Evolutionary conservation across 2,329 filamentous ascomycete species (phyloP).

Genomic region (Aspergillus vadensis): DNA sequence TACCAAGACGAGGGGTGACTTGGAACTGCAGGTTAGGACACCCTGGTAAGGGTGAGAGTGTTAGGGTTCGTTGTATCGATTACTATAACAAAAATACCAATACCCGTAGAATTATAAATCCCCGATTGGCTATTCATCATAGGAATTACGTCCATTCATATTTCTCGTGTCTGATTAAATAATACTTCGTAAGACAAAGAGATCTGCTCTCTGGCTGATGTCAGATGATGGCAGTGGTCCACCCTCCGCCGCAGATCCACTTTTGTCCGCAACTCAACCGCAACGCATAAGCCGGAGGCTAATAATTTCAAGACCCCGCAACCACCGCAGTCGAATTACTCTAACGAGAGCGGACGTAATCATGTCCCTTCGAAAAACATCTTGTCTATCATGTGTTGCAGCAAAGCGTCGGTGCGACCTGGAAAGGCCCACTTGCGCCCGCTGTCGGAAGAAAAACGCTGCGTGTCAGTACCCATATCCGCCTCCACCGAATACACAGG

Average conservation of each 20-base stretch:
- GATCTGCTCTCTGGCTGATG: neutral
- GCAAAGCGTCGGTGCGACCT: constrained; percentile 9
- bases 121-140: neutral
- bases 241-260: neutral
- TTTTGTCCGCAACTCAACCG: neutral
- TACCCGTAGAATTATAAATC: fast-evolving
- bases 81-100: too few species aligned
- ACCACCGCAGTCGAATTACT: neutral
- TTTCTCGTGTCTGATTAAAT: too few species aligned
- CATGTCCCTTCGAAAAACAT: constrained; percentile 11
- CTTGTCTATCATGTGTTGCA: constrained; percentile 7
- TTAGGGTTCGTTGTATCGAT: neutral
- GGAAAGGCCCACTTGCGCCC: constrained; percentile 1
- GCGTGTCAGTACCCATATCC: constrained; percentile 10
- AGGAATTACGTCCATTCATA: neutral
- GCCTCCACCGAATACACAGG: neutral
- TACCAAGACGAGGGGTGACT: neutral
- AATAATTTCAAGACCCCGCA: neutral
- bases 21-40: neutral
- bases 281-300: neutral
- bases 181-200: neutral
- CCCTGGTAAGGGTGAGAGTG: neutral
- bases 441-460: constrained; percentile 1
- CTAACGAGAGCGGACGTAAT: neutral
- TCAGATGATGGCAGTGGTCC: neutral